Evolutionary conservation across 768 basidiomycete genomes (phyloP).

Genomic region (Russula compacta): DNA sequence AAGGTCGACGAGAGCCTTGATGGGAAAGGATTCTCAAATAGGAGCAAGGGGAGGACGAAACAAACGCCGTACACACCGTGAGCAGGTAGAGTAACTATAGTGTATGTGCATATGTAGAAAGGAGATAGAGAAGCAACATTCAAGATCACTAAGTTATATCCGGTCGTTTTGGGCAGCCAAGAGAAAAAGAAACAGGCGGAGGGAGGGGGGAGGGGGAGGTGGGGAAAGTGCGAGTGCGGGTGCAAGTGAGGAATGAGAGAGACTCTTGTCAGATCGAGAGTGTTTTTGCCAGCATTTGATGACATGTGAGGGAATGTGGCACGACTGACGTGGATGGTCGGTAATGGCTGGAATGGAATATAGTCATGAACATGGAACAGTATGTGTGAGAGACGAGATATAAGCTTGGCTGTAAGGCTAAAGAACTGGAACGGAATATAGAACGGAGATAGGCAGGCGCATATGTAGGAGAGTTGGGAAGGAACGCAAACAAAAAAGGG

Average conservation of each 20-base stretch:
- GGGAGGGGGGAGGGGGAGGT: background rate
- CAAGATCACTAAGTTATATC: background rate
- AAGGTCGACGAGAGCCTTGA: too few species aligned
- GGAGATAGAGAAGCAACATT: background rate
- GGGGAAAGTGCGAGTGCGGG: background rate
- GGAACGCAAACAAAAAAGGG: background rate
- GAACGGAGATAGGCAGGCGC: conserved; percentile 9
- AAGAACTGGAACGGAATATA: conserved; percentile 5
- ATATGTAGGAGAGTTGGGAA: background rate
- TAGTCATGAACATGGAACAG: conserved; percentile 11
- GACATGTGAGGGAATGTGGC: background rate
- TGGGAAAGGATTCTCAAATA: too few species aligned
- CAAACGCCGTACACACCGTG: background rate
- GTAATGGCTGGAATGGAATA: conserved; percentile 1
- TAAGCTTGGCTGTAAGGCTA: conserved; percentile 5
- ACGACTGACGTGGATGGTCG: background rate
- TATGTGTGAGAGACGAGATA: conserved; percentile 5
- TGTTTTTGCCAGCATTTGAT: background rate
- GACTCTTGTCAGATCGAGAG: background rate
- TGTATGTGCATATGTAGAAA: background rate
- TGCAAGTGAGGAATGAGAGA: background rate
- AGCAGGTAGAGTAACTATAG: background rate
- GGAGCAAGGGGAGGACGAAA: too few species aligned
- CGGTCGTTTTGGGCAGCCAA: background rate
- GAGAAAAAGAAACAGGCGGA: too few species aligned